These are phyloP conservation scores for Mucor plumbeus DNA, from an alignment of 371 early-diverging fungal genomes.

Conservation along the genomic window DNA sequence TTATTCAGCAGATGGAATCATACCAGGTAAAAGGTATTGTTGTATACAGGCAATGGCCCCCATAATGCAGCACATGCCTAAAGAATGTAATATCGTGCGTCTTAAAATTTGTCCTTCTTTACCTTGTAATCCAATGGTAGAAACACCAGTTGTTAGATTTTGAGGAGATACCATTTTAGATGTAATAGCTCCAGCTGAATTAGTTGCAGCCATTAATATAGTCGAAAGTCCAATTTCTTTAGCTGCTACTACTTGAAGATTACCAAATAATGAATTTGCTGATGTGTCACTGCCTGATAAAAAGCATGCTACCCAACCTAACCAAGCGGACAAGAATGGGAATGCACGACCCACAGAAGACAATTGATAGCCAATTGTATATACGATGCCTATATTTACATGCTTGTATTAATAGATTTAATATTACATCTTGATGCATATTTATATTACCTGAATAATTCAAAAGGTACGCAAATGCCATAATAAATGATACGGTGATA, in stretches of 20 bases:
- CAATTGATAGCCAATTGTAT: constrained; percentile 45
- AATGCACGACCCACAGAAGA: constrained; percentile 47
- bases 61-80: constrained; percentile 38
- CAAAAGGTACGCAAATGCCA: constrained; percentile 52
- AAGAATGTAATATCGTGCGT: constrained; percentile 43
- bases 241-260: constrained; percentile 49
- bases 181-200: constrained; percentile 44
- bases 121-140: constrained; percentile 50
- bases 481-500: constrained; percentile 48
- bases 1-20: constrained; percentile 18
- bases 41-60: constrained; percentile 41
- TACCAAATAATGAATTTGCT: constrained; percentile 48
- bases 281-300: constrained; percentile 53
- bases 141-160: constrained; percentile 49
- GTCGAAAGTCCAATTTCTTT: constrained; percentile 46
- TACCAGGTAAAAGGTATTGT: constrained; percentile 28
- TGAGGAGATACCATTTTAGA: constrained; percentile 54
- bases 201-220: constrained; percentile 48
- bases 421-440: background rate
- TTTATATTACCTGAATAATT: constrained; percentile 41
- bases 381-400: constrained; percentile 41
- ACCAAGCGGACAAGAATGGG: constrained; percentile 51
- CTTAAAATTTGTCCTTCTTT: constrained; percentile 42
- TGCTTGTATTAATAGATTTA: background rate
- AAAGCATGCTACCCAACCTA: constrained; percentile 54